Percentiles rank a stretch among this genome's conserved stretches.
Evolutionary conservation across 306 rosid genomes (phyloP).

Genomic region (Arachis stenosperma): DNA sequence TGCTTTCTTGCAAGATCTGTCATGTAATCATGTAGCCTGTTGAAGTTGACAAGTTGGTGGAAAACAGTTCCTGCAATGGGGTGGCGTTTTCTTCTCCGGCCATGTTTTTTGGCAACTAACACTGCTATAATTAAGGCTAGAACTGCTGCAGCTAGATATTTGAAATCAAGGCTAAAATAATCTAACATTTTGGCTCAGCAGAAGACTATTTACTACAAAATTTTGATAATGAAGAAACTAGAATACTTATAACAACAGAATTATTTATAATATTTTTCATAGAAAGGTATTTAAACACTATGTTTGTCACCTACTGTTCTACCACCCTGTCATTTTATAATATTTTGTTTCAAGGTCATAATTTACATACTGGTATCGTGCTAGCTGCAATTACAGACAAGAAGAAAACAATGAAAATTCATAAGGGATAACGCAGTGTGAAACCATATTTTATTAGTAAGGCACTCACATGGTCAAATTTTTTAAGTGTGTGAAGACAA

Average conservation of each 20-base stretch:
- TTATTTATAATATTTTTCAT: too few species aligned
- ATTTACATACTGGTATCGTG: not conserved
- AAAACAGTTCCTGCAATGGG: conserved; percentile 67
- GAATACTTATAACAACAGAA: too few species aligned
- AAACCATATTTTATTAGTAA: not conserved
- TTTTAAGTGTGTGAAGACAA: not conserved
- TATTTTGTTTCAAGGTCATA: not conserved
- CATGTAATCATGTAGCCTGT: conserved; percentile 65
- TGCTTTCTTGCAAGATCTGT: too few species aligned
- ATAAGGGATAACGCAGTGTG: not conserved
- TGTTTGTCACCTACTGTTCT: not conserved
- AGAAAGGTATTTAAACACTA: too few species aligned
- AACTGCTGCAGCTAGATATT: not conserved
- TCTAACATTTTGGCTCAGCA: too few species aligned
- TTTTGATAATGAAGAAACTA: too few species aligned
- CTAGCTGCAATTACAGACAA: not conserved
- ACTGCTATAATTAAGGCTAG: conserved; percentile 8
- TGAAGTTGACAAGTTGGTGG: conserved; percentile 71
- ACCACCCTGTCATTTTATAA: not conserved
- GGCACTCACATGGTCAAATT: not conserved
- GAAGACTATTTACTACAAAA: too few species aligned
- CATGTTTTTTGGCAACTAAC: not conserved
- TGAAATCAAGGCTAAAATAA: not conserved
- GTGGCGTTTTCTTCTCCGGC: not conserved
- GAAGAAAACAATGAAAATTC: conserved; percentile 9